Percentiles rank a stretch among this genome's conserved stretches.
These are phyloP conservation scores for Pythium aristosporum DNA, from an alignment of 352 stramenopile species.

Conservation along the genomic window DNA sequence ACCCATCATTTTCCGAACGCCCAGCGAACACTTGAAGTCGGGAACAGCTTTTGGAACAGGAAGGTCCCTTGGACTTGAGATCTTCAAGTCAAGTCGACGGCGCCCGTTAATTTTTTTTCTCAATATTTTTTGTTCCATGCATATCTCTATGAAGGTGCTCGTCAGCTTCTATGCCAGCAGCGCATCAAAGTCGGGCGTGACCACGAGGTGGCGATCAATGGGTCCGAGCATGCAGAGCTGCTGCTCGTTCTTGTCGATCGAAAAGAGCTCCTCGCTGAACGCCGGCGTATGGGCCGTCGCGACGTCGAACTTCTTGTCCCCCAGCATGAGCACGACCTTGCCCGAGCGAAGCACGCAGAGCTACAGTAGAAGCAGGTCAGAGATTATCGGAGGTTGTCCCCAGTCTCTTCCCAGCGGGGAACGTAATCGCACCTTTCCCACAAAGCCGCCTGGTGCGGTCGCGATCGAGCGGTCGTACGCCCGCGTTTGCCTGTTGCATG, in stretches of 20 bases:
- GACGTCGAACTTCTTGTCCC: constrained; percentile 86
- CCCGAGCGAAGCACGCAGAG: constrained; percentile 84
- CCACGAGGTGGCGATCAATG: constrained; percentile 76
- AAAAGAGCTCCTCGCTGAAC: constrained; percentile 84
- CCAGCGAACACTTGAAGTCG: background rate
- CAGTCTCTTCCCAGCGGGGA: background rate
- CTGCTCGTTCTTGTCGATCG: constrained; percentile 71
- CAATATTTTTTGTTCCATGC: background rate
- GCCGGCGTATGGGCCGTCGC: constrained; percentile 73
- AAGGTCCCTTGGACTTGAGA: too few relatives aligned
- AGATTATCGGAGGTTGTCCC: background rate
- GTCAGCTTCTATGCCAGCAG: constrained; percentile 53
- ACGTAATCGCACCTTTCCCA: constrained; percentile 65
- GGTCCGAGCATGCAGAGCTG: constrained; percentile 73
- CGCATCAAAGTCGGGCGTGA: constrained; percentile 86
- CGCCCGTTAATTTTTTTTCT: background rate
- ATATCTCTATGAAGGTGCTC: constrained; percentile 1
- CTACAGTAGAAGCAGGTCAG: constrained; percentile 24
- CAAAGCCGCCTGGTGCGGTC: constrained; percentile 69
- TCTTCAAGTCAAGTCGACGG: background rate
- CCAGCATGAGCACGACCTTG: constrained; percentile 83
- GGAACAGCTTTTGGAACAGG: constrained; percentile 17
- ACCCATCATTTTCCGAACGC: background rate
- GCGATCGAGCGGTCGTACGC: constrained; percentile 71
- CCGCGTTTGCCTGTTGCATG: constrained; percentile 40